Base-by-base conservation (phyloP, 148 eudicot species). In the Silene conica region DNA sequence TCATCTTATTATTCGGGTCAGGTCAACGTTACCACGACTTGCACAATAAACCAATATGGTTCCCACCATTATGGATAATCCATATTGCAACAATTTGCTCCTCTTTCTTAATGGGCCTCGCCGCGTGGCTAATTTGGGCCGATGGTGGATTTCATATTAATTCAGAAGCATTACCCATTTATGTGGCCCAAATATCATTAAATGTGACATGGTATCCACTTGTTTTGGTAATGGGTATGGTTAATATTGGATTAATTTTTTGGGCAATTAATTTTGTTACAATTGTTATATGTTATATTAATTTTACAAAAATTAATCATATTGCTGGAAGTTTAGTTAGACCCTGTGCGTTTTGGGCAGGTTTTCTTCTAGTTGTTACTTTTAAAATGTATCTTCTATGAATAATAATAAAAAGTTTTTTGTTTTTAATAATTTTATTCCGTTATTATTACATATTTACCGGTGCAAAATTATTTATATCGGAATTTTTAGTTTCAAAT, bases 81-180 rank as follows among this genome's bases (percentile, higher is more conserved):
- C 85, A 82, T 58, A 15, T 63, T 0, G 23, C 72, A 28, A 82
- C 85, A 11, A 22, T 82, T 19, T 65, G 67, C 69, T 79, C 79
- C 0, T 68, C 82, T 2, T 82, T 79, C 28, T 46, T 79, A 4
- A 82, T 79, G 80, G 82, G 77, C 23, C 82, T 82, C 3, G 72
- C 82, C 0, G 77, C 82, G 1, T 82, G 85, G 85, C 68, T 82
- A 3, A 18, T 75, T 22, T 82, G 85, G 85, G 85, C 85, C 16
- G 80, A 82, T 16, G 80, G 82, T 4, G 77, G 82, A 0, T 75
- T 82, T 20, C 65, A 72, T 65, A 46, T 69, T 11, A 28, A 78
- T n/a, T 62, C 77, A 1, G 57, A 73, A 14, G 77, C 75, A 0
- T 61, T 75, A 45, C 77, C 77, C 1, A 57, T 79, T 12, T 82